Percentiles rank a stretch among this genome's conserved stretches.
phyloP scores from a whole-genome alignment of 179 eudicot species.

The Beta lomatogona region DNA sequence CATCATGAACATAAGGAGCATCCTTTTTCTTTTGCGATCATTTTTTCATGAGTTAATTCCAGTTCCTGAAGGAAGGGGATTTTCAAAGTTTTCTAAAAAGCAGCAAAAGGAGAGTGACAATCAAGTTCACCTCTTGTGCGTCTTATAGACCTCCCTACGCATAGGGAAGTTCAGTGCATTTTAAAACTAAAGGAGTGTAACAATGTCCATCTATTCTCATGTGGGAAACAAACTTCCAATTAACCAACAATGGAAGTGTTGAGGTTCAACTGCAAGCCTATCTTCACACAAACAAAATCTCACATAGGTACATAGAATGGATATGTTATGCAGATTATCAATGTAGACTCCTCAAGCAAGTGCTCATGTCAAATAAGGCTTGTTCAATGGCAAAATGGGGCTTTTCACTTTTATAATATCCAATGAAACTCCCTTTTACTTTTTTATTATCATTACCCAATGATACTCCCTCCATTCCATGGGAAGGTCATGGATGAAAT shows the following conservation, averaged over 20 bases:
- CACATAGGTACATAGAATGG: background rate
- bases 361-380: background rate
- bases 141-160: background rate
- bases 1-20: too few species aligned
- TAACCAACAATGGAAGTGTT: too few species aligned
- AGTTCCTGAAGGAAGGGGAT: too few species aligned
- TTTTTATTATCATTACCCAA: background rate
- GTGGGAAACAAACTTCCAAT: background rate
- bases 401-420: background rate
- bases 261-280: background rate
- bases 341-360: background rate
- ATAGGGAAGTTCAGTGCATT: background rate
- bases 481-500: background rate
- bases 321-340: background rate
- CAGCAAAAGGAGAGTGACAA: background rate
- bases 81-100: too few species aligned
- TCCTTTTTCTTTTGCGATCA: too few species aligned
- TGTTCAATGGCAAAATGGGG: conserved; percentile 1
- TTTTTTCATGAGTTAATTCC: too few species aligned
- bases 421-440: background rate
- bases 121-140: background rate
- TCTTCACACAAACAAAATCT: background rate
- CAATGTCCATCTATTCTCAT: background rate
- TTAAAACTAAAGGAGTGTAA: background rate
- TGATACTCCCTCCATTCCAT: background rate